Conservation (phyloP, 768 basidiomycete species). For the Mycena metata region DNA sequence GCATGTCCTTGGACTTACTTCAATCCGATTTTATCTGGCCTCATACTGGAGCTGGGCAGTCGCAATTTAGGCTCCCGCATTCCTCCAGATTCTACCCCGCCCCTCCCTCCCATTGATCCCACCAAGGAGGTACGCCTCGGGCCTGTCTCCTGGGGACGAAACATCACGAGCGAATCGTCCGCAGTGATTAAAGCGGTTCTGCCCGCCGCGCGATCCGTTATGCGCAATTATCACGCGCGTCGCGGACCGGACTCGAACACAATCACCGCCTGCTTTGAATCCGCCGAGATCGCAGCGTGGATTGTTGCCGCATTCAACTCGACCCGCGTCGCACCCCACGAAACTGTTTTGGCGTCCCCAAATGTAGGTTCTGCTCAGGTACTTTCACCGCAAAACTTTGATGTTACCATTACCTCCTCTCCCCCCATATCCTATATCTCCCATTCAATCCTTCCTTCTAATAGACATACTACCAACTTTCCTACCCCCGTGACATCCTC, state of each 20-base stretch:
- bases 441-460: too few relatives aligned
- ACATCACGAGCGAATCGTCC: conserved; percentile 6
- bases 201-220: neutral
- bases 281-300: neutral
- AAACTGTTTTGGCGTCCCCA: conserved; percentile 4
- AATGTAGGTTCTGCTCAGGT: conserved; percentile 5
- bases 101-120: conserved; percentile 5
- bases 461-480: too few relatives aligned
- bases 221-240: conserved; percentile 1
- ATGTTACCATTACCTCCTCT: neutral
- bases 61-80: too few relatives aligned
- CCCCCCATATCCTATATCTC: neutral
- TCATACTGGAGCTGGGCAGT: too few relatives aligned
- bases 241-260: neutral
- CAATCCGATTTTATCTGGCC: too few relatives aligned
- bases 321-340: neutral
- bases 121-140: conserved; percentile 7
- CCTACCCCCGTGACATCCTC: too few relatives aligned
- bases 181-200: neutral
- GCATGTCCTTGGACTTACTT: too few relatives aligned
- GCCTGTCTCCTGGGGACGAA: neutral
- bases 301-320: neutral
- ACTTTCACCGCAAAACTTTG: neutral
- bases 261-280: neutral
- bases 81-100: too few relatives aligned